Evolutionary conservation across 208 protist genomes (phyloP).

Genomic region (Trypanosoma mega): DNA sequence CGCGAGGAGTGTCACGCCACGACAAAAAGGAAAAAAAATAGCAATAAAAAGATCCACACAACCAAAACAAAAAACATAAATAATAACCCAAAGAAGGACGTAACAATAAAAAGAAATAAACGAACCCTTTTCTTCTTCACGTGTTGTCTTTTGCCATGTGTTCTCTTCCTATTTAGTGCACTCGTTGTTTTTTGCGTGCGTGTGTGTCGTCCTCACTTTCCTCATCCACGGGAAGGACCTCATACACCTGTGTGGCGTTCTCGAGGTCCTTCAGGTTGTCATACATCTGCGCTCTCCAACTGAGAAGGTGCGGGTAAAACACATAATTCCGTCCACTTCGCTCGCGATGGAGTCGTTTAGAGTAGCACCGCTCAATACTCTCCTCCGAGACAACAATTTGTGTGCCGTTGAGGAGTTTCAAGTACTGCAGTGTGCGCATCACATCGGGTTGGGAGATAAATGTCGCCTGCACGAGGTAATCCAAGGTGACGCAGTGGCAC

Average conservation of each 20-base stretch:
- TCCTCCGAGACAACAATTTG: slow-evolving; percentile 82
- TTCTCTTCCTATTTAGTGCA: too few relatives aligned
- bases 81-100: too few relatives aligned
- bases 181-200: too few relatives aligned
- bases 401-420: slow-evolving; percentile 53
- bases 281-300: slow-evolving; percentile 82
- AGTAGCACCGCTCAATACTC: slow-evolving; percentile 67
- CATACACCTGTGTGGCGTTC: slow-evolving; percentile 14
- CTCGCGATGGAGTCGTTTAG: slow-evolving; percentile 72
- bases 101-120: too few relatives aligned
- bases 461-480: slow-evolving; percentile 83
- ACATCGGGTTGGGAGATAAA: slow-evolving; percentile 79
- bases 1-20: too few relatives aligned
- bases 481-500: slow-evolving; percentile 69
- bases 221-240: neutral
- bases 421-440: slow-evolving; percentile 64
- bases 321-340: slow-evolving; percentile 69
- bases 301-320: slow-evolving; percentile 86
- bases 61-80: too few relatives aligned
- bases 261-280: slow-evolving; percentile 33
- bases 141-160: too few relatives aligned
- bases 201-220: neutral
- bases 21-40: too few relatives aligned
- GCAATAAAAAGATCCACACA: too few relatives aligned
- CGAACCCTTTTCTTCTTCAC: too few relatives aligned